Percentiles rank a stretch among this genome's conserved stretches.
These are phyloP conservation scores for Rhodamnia argentea DNA, from an alignment of 345 rosid species.

Conservation along the genomic window DNA sequence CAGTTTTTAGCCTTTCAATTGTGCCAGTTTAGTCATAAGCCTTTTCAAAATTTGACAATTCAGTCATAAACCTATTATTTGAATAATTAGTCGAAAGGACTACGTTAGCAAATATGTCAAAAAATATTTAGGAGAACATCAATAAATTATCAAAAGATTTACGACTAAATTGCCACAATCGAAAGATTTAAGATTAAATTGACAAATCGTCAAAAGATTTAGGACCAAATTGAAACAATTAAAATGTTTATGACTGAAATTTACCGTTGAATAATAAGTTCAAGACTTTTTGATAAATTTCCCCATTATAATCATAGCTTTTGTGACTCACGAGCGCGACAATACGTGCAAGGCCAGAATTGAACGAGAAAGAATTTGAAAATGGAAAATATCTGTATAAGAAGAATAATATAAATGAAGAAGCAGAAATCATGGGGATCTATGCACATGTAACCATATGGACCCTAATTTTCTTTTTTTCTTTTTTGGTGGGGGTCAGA, in stretches of 20 bases:
- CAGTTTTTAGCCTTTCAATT: no score
- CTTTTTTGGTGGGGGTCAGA: no score
- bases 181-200: neutral
- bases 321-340: neutral
- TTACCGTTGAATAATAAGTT: accelerated
- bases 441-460: neutral
- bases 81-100: no score
- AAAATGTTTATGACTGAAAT: neutral
- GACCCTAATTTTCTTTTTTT: neutral
- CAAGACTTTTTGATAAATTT: neutral
- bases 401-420: neutral
- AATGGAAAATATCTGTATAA: neutral
- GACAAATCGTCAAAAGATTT: neutral
- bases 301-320: neutral
- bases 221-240: accelerated
- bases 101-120: no score
- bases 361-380: neutral
- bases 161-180: no score
- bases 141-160: no score
- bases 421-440: neutral
- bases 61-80: no score
- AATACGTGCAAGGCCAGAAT: neutral
- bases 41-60: accelerated
- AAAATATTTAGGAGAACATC: no score
- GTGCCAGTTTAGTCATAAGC: neutral